These are phyloP conservation scores for Euphrasia confusa DNA, from an alignment of 257 asterid genomes.

Conservation along the genomic window DNA sequence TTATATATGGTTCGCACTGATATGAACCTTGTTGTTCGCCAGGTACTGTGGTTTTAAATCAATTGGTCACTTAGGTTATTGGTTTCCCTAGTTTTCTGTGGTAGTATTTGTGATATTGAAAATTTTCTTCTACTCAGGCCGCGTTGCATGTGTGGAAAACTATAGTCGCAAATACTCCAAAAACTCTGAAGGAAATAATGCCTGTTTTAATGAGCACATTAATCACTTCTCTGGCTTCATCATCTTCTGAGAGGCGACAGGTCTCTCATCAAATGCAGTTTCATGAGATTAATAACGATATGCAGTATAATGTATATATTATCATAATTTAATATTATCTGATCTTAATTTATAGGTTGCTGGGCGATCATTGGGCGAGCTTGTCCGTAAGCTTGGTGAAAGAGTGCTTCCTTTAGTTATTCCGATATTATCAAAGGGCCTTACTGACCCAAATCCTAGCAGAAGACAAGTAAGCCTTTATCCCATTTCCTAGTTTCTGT, in stretches of 20 bases:
- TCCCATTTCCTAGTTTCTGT: constrained; percentile 18
- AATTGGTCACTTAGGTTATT: constrained; percentile 21
- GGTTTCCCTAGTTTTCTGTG: constrained; percentile 20
- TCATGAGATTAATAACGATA: constrained; percentile 15
- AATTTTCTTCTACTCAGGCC: constrained; percentile 50
- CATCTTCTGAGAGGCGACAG: constrained; percentile 98
- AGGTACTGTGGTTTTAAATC: constrained; percentile 47
- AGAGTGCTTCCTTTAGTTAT: constrained; percentile 93
- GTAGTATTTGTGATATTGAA: constrained; percentile 20
- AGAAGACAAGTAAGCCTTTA: constrained; percentile 77
- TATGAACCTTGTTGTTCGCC: constrained; percentile 92
- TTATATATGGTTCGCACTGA: constrained; percentile 98
- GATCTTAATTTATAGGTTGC: constrained; percentile 61
- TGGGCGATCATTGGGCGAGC: constrained; percentile 95
- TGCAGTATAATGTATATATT: constrained; percentile 12
- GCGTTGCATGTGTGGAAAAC: constrained; percentile 99
- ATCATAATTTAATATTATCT: constrained; percentile 16
- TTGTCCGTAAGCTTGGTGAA: constrained; percentile 98
- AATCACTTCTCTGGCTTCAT: constrained; percentile 85
- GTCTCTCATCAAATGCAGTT: constrained; percentile 32
- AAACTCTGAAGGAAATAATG: constrained; percentile 94
- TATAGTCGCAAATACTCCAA: constrained; percentile 96
- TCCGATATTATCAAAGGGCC: constrained; percentile 89
- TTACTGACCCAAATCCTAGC: constrained; percentile 69
- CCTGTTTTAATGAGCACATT: constrained; percentile 94